A percentile compares a stretch with the other conserved stretches of the same genome.
Conservation (phyloP, 2,329 filamentous ascomycete species). For the Monosporascus sp. region DNA sequence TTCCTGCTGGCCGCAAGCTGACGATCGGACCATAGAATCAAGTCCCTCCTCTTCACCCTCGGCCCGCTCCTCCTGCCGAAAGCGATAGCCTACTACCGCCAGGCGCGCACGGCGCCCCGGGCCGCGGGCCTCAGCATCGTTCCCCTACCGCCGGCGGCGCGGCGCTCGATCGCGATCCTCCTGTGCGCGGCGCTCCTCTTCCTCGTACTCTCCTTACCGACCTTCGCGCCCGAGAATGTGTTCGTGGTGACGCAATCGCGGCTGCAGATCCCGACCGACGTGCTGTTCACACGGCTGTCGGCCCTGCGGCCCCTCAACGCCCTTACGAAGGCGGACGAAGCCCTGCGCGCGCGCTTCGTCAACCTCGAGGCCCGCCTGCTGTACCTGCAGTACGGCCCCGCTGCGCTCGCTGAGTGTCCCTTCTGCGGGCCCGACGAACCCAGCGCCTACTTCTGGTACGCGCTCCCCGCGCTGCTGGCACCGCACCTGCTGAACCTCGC, state of each 20-base stretch:
- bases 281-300: conserved; percentile 73
- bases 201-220: conserved; percentile 56
- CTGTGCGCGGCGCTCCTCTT: conserved; percentile 45
- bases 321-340: conserved; percentile 56
- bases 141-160: conserved; percentile 47
- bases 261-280: conserved; percentile 77
- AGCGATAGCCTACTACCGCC: conserved; percentile 59
- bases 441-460: conserved; percentile 72
- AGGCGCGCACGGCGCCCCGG: conserved; percentile 38
- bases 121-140: conserved; percentile 45
- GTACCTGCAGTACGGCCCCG: conserved; percentile 79
- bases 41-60: conserved; percentile 55
- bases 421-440: conserved; percentile 74
- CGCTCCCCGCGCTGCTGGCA: conserved; percentile 64
- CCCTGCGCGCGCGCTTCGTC: conserved; percentile 63
- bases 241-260: conserved; percentile 74
- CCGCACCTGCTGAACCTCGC: conserved; percentile 79
- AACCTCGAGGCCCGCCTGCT: conserved; percentile 68
- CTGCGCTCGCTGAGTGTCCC: conserved; percentile 66
- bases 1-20: background rate
- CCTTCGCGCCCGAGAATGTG: conserved; percentile 72
- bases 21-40: conserved; percentile 35
- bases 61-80: conserved; percentile 68
- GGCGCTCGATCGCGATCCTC: conserved; percentile 57
- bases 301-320: conserved; percentile 41